phyloP scores from a whole-genome alignment of 2,329 filamentous ascomycete species.

The Fusarium sp. region DNA sequence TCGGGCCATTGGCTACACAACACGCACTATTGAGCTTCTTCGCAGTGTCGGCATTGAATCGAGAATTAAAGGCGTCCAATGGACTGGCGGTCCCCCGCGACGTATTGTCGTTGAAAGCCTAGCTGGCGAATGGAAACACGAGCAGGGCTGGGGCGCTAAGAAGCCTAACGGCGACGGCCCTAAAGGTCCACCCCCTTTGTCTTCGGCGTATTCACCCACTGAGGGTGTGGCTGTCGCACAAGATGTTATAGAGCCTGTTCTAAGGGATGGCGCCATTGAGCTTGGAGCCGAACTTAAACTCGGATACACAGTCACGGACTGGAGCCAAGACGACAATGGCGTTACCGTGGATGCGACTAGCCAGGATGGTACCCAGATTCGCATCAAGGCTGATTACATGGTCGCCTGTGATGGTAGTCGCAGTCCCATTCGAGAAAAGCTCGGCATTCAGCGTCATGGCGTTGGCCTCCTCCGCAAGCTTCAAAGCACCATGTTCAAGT shows the following conservation, averaged over 20 bases:
- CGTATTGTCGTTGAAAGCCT: constrained; percentile 45
- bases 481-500: constrained; percentile 56
- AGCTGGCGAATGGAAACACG: constrained; percentile 42
- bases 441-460: constrained; percentile 51
- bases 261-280: constrained; percentile 53
- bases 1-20: constrained; percentile 56
- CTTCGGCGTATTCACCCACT: constrained; percentile 24
- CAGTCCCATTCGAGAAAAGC: constrained; percentile 48
- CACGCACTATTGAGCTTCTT: constrained; percentile 58
- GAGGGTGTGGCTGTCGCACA: constrained; percentile 55
- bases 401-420: constrained; percentile 57
- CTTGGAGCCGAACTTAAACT: constrained; percentile 56
- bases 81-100: constrained; percentile 39
- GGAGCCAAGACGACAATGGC: constrained; percentile 41
- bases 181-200: neutral
- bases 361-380: constrained; percentile 21
- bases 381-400: constrained; percentile 54
- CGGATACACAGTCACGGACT: constrained; percentile 51
- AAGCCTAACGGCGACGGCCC: neutral
- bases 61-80: constrained; percentile 16
- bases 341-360: constrained; percentile 16
- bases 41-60: constrained; percentile 49
- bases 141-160: constrained; percentile 34
- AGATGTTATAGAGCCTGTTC: constrained; percentile 58
- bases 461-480: constrained; percentile 52